A percentile compares a stretch with the other conserved stretches of the same genome.
Evolutionary conservation across 306 rosid species (phyloP).

Genomic region (Vigna nakashimae): DNA sequence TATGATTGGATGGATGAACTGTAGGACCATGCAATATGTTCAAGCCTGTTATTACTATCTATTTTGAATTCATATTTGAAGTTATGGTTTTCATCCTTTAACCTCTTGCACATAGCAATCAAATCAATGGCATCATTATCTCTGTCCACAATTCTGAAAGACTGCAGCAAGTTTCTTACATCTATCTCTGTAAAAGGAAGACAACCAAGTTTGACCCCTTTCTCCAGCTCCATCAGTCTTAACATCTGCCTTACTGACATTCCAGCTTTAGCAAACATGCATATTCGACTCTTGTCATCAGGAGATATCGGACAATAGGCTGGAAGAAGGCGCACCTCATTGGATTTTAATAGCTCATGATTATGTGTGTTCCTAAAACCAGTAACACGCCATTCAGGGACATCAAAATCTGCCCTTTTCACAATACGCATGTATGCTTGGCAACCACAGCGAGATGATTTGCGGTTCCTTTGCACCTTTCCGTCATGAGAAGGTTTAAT

Average conservation of each 20-base stretch:
- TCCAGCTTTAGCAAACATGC: constrained; percentile 92
- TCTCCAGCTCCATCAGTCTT: constrained; percentile 87
- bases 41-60: constrained; percentile 78
- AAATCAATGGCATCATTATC: constrained; percentile 90
- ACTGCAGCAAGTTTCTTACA: constrained; percentile 79
- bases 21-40: constrained; percentile 85
- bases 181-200: constrained; percentile 83
- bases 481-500: constrained; percentile 81
- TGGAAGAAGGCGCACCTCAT: constrained; percentile 69
- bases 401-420: constrained; percentile 77
- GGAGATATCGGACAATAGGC: constrained; percentile 75
- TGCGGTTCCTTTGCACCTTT: constrained; percentile 85
- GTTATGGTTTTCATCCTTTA: constrained; percentile 77
- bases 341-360: constrained; percentile 75
- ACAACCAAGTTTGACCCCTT: constrained; percentile 86
- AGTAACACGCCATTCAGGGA: constrained; percentile 93
- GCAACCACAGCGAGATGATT: constrained; percentile 86
- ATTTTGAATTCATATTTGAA: constrained; percentile 84
- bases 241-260: constrained; percentile 94
- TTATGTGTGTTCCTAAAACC: constrained; percentile 85
- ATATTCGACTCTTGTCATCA: constrained; percentile 86
- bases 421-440: constrained; percentile 88
- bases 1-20: constrained; percentile 64
- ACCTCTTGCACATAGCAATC: constrained; percentile 78
- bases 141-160: constrained; percentile 78